Evolutionary conservation across 805 yeast species (phyloP), one percentile per base, ranked within the genome.

Genomic region (Metschnikowia borealis): DNA sequence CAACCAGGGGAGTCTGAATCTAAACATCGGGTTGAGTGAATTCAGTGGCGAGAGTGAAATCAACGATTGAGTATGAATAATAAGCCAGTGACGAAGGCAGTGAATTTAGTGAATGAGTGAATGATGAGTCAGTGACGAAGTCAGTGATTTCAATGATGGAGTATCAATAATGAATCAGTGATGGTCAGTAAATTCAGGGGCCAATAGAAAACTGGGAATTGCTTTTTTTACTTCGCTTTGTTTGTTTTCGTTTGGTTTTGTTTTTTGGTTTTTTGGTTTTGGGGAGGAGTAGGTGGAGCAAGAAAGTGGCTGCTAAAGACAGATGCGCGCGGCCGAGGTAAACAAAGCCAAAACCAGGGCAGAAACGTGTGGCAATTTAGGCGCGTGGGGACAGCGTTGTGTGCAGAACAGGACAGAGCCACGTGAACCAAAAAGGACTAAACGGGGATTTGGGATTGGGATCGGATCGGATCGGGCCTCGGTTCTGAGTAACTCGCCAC

Each of bases 1-100:
- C 11, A 8, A 4, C 60, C 60, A 57, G 41, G 57, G 52, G 14
- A 54, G 37, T 11, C 38, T 39, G 49, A 52, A 38, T 17, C 46
- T 53, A 31, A 57, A 55, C 60, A 57, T 57, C 3, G 36, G 15
- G 10, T 11, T 10, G 11, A 14, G 13, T 31, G 1, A 3, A 7
- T 26, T 26, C 11, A 26, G 29, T 8, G 29, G 29, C 7, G 29
- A 6, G 2, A 23, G 26, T 23, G 10, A 23, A 23, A n/a, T n/a
- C n/a, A n/a, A n/a, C n/a, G n/a, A n/a, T n/a, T n/a, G 20, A 18
- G 20, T 18, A 18, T 18, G 3, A 18, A 18, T 18, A 18, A 18
- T 18, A 3, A 18, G 8, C 8, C 29, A 26, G 29, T 26, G 29
- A 23, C 2, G 8, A 2, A 23, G 8, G 7, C 29, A 8, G 29